Evolutionary conservation across 2,329 filamentous ascomycete genomes (phyloP), one percentile per base, ranked within the genome.

Genomic region (Chaetomiaceae sp.): DNA sequence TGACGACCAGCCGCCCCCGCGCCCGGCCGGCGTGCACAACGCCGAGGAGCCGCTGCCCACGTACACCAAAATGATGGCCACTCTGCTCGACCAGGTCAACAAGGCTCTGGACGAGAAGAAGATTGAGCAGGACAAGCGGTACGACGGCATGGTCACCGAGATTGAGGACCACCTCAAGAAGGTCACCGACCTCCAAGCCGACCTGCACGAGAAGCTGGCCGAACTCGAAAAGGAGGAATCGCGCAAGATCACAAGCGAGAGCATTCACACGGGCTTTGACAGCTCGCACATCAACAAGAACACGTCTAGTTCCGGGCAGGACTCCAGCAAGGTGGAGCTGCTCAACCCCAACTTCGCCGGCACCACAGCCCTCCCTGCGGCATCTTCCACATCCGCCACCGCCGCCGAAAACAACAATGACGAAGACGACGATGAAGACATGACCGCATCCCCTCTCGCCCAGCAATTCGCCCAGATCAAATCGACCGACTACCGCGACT

Each of bases 51-150:
- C 76, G 60, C 80, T 87, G 58, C 88, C 87, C 1, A 85, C 83
- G 12, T 98, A 95, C 63, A 93, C 88, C 32, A 88, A 94, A 72
- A 98, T 98, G 93, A 90, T 98, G 85, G 87, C 87, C n/a, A 81
- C 84, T n/a, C 68, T 98, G 58, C 78, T 97, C 17, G 93, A 98
- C 60, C 86, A 95, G 66, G 89, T 97, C 34, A 96, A 95, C 60
- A 75, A 79, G 67, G 81, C 87, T 41, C 74, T 95, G 29, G 86
- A 90, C 46, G 86, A 89, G 62, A 85, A 85, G 66, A 81, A 84
- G 51, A 71, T 78, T 0, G 70, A 72, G 32, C 74, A 78, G 0
- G 74, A 78, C 17, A 78, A 83, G 56, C 72, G 86, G 41, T 89
- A 86, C 62, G 73, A 78, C 38, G 83, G 78, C 42, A 96, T 94